Conservation (phyloP, 2,329 filamentous ascomycete species). For the Malbranchea zuffiana region DNA sequence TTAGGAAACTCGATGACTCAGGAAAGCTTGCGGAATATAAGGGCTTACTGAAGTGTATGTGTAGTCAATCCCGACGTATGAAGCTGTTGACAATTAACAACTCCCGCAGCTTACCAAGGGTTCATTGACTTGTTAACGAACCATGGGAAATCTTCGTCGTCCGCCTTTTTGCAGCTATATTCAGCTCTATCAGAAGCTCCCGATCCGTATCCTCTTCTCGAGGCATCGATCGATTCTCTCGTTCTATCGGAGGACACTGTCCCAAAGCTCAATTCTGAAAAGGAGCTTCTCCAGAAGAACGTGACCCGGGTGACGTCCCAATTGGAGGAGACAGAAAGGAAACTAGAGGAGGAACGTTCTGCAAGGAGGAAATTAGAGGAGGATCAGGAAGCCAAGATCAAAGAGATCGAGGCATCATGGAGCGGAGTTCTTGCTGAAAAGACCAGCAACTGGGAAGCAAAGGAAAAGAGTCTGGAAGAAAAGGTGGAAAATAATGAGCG, state of each 20-base stretch:
- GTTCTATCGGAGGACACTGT: slow-evolving; percentile 85
- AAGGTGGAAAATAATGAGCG: slow-evolving; percentile 92
- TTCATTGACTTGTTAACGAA: slow-evolving; percentile 96
- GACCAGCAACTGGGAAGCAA: slow-evolving; percentile 89
- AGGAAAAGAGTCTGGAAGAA: slow-evolving; percentile 81
- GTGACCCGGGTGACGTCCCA: slow-evolving; percentile 66
- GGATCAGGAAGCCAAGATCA: slow-evolving; percentile 65
- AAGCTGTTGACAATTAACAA: neutral
- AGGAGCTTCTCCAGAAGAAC: slow-evolving; percentile 70
- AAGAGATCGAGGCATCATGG: slow-evolving; percentile 86
- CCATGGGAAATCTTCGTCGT: slow-evolving; percentile 88
- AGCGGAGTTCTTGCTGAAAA: slow-evolving; percentile 82
- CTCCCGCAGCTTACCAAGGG: slow-evolving; percentile 68
- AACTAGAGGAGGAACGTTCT: slow-evolving; percentile 65
- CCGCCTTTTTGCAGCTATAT: slow-evolving; percentile 85
- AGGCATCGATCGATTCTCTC: slow-evolving; percentile 90
- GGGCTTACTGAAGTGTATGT: slow-evolving; percentile 66
- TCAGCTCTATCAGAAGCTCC: slow-evolving; percentile 89
- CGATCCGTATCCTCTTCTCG: slow-evolving; percentile 89
- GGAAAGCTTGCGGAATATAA: slow-evolving; percentile 84
- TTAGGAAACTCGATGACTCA: slow-evolving; percentile 82
- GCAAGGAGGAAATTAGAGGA: slow-evolving; percentile 66
- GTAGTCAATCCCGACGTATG: neutral
- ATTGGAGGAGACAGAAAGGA: slow-evolving; percentile 70
- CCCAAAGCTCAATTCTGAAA: slow-evolving; percentile 80